Evolutionary conservation across 1,284 basidiomycete genomes (phyloP).

Genomic region (Irpex sp.): DNA sequence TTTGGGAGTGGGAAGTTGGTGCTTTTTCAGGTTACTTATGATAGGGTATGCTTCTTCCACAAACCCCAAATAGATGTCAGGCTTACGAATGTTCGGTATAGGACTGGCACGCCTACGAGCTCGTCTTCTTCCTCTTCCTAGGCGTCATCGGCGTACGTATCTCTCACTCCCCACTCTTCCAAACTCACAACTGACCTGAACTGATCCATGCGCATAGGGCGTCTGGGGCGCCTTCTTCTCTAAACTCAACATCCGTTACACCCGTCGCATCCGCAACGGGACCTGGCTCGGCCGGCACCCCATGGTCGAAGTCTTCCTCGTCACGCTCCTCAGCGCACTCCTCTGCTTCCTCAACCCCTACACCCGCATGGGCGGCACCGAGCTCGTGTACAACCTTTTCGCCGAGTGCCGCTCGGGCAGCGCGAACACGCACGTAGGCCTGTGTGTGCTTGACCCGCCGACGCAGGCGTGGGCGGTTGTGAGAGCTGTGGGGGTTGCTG

Average conservation of each 20-base stretch:
- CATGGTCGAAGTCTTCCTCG: slow-evolving; percentile 79
- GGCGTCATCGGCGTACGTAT: slow-evolving; percentile 76
- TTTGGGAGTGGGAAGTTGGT: slow-evolving; percentile 86
- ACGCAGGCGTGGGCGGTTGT: slow-evolving; percentile 66
- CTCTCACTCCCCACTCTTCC: neutral
- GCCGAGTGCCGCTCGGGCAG: slow-evolving; percentile 69
- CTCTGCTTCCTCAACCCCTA: slow-evolving; percentile 88
- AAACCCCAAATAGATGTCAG: too few relatives aligned
- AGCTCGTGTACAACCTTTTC: slow-evolving; percentile 90
- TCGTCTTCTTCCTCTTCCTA: slow-evolving; percentile 78
- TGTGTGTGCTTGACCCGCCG: slow-evolving; percentile 69
- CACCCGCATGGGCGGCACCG: slow-evolving; percentile 91
- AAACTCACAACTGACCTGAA: slow-evolving; percentile 6
- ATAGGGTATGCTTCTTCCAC: too few relatives aligned
- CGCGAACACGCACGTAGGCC: slow-evolving; percentile 51
- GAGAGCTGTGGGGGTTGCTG: slow-evolving; percentile 62
- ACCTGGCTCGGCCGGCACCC: slow-evolving; percentile 82
- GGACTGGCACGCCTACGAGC: slow-evolving; percentile 87
- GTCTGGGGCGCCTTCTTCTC: slow-evolving; percentile 94
- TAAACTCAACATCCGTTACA: slow-evolving; percentile 89
- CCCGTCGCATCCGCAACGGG: slow-evolving; percentile 70
- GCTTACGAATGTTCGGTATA: too few relatives aligned
- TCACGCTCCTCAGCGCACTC: slow-evolving; percentile 70
- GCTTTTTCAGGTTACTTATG: slow-evolving; percentile 87
- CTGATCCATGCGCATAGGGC: slow-evolving; percentile 47